These are phyloP conservation scores for Parafenestella ontariensis DNA, from an alignment of 2,329 filamentous ascomycete genomes.

Conservation along the genomic window DNA sequence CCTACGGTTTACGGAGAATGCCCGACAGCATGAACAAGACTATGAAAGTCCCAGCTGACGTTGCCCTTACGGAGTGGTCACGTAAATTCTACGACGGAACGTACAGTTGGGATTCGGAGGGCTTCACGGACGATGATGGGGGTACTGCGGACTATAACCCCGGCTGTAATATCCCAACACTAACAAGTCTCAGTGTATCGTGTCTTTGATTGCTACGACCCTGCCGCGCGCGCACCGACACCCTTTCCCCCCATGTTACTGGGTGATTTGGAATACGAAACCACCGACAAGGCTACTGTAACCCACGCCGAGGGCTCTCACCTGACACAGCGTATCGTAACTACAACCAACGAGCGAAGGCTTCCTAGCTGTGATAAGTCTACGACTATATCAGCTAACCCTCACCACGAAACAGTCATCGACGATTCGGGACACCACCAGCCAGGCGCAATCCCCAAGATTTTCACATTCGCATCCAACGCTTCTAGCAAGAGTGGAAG, in stretches of 20 bases:
- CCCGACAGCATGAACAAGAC: background rate
- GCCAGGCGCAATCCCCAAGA: background rate
- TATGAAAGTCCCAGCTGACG: background rate
- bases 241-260: constrained; percentile 23
- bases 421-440: background rate
- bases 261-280: constrained; percentile 8
- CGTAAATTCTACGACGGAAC: constrained; percentile 32
- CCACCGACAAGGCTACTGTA: background rate
- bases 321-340: background rate
- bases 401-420: background rate
- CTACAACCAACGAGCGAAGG: background rate
- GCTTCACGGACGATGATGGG: constrained; percentile 36
- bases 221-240: constrained; percentile 25
- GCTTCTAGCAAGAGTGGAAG: background rate
- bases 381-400: background rate
- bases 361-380: background rate
- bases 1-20: background rate
- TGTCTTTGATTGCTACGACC: constrained; percentile 25
- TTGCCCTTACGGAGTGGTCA: constrained; percentile 29
- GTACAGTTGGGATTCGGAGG: constrained; percentile 29
- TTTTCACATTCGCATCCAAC: background rate
- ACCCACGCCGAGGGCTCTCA: background rate
- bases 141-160: constrained; percentile 11
- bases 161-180: background rate
- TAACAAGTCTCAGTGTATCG: constrained; percentile 18